These are phyloP conservation scores for Coccomyxa subellipsoidea DNA, from an alignment of 163 green algal genomes.

Conservation along the genomic window DNA sequence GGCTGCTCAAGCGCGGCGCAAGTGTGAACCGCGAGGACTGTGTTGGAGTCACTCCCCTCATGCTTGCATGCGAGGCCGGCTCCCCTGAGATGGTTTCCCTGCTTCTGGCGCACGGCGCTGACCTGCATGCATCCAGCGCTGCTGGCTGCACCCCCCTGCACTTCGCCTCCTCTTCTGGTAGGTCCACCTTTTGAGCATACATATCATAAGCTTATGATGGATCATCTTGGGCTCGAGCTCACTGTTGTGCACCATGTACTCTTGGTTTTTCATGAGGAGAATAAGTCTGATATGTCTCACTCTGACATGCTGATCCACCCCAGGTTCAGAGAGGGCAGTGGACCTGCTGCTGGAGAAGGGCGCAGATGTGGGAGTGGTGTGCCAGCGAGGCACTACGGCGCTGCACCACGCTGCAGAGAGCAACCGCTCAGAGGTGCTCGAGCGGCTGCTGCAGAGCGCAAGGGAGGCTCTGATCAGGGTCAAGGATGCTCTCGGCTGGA, in stretches of 20 bases:
- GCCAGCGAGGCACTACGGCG: slow-evolving; percentile 24
- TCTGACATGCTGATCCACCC: too few species aligned
- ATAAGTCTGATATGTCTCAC: too few species aligned
- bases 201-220: too few species aligned
- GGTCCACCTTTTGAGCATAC: too few species aligned
- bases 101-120: slow-evolving; percentile 13
- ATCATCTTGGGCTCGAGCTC: too few species aligned
- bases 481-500: slow-evolving; percentile 41
- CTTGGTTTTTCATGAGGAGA: too few species aligned
- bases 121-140: slow-evolving; percentile 33
- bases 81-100: slow-evolving; percentile 11
- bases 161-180: slow-evolving; percentile 26
- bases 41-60: slow-evolving; percentile 21
- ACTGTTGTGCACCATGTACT: too few species aligned
- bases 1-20: slow-evolving; percentile 27
- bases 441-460: slow-evolving; percentile 16
- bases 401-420: slow-evolving; percentile 28
- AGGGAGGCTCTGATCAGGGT: slow-evolving; percentile 19
- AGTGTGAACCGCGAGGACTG: slow-evolving; percentile 14
- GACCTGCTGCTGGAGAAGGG: slow-evolving; percentile 39
- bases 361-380: slow-evolving; percentile 40
- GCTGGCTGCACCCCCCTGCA: slow-evolving; percentile 58
- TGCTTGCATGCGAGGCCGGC: slow-evolving; percentile 7
- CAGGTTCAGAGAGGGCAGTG: slow-evolving; percentile 16
- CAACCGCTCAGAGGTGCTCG: slow-evolving; percentile 19